phyloP scores from a whole-genome alignment of 2,329 filamentous ascomycete species.

The Mariannaea elegans region DNA sequence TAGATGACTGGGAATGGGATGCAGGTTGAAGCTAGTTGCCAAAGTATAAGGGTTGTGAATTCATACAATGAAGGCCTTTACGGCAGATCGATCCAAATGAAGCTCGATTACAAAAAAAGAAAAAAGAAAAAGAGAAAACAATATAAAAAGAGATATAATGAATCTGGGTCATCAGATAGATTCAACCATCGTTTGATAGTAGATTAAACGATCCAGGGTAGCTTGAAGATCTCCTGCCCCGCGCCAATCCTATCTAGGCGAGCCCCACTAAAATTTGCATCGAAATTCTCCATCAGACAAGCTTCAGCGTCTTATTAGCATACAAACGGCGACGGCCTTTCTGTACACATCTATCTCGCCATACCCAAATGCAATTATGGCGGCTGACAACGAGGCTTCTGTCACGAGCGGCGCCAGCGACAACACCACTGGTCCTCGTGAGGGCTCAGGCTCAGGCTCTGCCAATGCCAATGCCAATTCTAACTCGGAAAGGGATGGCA shows the following conservation, averaged over 20 bases:
- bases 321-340: not conserved
- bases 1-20: slow-evolving; percentile 12
- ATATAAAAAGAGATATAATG: too few relatives aligned
- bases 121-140: too few relatives aligned
- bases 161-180: too few relatives aligned
- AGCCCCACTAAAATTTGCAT: slow-evolving; percentile 22
- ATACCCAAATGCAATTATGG: slow-evolving; percentile 46
- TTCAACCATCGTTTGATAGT: too few relatives aligned
- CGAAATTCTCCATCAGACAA: slow-evolving; percentile 28
- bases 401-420: slow-evolving; percentile 35
- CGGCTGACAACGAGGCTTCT: slow-evolving; percentile 43
- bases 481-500: slow-evolving; percentile 32
- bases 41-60: too few relatives aligned
- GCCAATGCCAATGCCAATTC: slow-evolving; percentile 29
- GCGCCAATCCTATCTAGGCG: slow-evolving; percentile 7
- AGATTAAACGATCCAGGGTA: slow-evolving; percentile 3
- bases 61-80: too few relatives aligned
- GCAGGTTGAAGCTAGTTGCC: not conserved
- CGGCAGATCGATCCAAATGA: too few relatives aligned
- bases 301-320: slow-evolving; percentile 9
- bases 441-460: slow-evolving; percentile 30
- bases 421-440: slow-evolving; percentile 25
- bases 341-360: slow-evolving; percentile 18
- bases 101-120: too few relatives aligned
- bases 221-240: not conserved